phyloP scores from a whole-genome alignment of 1,284 basidiomycete species.

The Flammula alnicola region DNA sequence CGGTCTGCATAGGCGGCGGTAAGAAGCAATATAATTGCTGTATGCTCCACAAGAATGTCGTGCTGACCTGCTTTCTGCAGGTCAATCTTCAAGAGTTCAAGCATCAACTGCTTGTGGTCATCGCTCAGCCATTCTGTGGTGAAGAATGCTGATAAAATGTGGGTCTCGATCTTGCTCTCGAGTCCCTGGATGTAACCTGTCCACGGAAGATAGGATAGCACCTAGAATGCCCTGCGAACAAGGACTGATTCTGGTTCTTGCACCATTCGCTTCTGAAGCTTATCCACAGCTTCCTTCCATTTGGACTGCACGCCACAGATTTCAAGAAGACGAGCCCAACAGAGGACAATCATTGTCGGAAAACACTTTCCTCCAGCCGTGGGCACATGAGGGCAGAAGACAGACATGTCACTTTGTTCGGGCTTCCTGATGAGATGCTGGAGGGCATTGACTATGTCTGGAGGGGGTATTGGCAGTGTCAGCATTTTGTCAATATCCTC shows the following conservation, averaged over 20 bases:
- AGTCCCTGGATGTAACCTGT: slow-evolving; percentile 1
- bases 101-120: slow-evolving; percentile 12
- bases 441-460: background rate
- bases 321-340: background rate
- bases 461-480: background rate
- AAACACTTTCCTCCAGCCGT: slow-evolving; percentile 3
- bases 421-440: background rate
- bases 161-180: background rate
- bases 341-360: background rate
- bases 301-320: background rate
- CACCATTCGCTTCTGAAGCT: background rate
- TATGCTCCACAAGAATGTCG: slow-evolving; percentile 6
- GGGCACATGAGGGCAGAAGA: slow-evolving; percentile 2
- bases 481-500: background rate
- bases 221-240: background rate
- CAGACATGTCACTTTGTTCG: background rate
- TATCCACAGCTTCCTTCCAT: slow-evolving; percentile 4
- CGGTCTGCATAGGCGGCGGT: slow-evolving; percentile 7
- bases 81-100: slow-evolving; percentile 11
- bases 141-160: slow-evolving; percentile 6
- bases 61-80: background rate
- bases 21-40: slow-evolving; percentile 7
- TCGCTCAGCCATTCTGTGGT: slow-evolving; percentile 14
- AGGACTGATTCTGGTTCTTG: background rate
- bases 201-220: slow-evolving; percentile 13